Evolutionary conservation across 129 eudicot species (phyloP), one percentile per base, ranked within the genome.

Genomic region (Chrysanthemum lavandulifolium): DNA sequence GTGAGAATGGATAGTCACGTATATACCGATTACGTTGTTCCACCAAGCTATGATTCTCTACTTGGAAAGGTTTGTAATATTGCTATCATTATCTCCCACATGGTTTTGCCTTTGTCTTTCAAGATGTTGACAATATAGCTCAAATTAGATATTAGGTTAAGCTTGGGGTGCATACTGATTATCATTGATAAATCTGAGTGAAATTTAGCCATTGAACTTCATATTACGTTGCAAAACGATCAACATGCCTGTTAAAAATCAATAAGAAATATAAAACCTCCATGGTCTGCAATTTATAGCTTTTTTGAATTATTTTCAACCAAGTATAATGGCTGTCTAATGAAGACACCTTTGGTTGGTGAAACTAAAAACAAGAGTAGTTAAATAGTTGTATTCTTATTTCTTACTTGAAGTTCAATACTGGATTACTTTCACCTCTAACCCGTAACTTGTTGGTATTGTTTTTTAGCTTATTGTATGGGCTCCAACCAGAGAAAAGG

Each of bases 1-100:
- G 97, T 90, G 81, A 84, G 99, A 74, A 94, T 94, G 99, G 99
- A 94, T 85, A 94, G 99, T 79, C 99, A 94, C 68, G 87, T 94
- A 31, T 94, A 94, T 80, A 87, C 96, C 6, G 99, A 87, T 82
- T 94, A 94, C 29, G 94, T 90, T 61, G 99, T 94, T 79, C 99
- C 99, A 77, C 97, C 97, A 56, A 94, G 96, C 89, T 94, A 94
- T 53, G 99, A 94, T 86, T 94, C 99, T 67, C 86, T 94, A 21
- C 97, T 94, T 68, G 99, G 97, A 83, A 94, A 90, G 99, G 99
- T 94, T 75, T 33, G 80, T 67, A 25, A 6, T 23, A 18, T 71
- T 48, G 61, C 55, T 69, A 5, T 40, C 47, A 40, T 40, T 40
- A 40, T 40, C 47, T 40, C 47, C 47, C 10, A 21, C 57, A 48